Evolutionary conservation across 2,329 filamentous ascomycete species (phyloP), one percentile per base, ranked within the genome.

Genomic region (Corynespora cassiicola): DNA sequence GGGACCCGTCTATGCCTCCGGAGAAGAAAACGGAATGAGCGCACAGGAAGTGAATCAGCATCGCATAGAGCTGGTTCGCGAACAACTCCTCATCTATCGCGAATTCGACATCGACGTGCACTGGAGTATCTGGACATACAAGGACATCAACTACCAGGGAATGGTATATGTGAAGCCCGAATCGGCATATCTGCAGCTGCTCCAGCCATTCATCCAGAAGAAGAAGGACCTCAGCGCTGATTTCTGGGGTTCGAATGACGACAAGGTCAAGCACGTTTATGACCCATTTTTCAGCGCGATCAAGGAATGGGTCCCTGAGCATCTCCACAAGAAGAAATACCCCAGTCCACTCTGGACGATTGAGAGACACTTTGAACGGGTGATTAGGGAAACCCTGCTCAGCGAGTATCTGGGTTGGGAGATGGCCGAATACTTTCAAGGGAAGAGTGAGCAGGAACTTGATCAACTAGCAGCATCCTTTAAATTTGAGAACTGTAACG

Each of bases 41-140:
- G 47, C 45, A n/a, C 18, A 42, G 5, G 17, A 40, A 9, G 23
- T 43, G 9, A 51, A 51, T 24, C 26, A 25, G 8, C 12, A 17
- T 8, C 46, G 49, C 2, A 23, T 41, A 18, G 26, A 26, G 5
- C 25, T 52, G 28, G 18, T 52, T 11, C 34, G 31, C 10, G 42
- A 45, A 12, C 49, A 52, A 28, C 20, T 52, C 4, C 1, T 14
- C 9, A 42, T 52, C 14, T 52, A 52, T 31, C 29, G 28, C 24
- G 22, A 50, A 20, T 20, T 24, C 4, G 26, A 45, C 5, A 23
- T 24, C 4, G 26, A 45, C 5, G 33, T 52, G 7, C 25, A 25
- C 28, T 52, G 49, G 49, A 41, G 31, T 10, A 50, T 52, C 22
- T 52, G 49, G 49, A 19, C 31, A 6, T 52, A 52, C 36, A 52